phyloP scores from a whole-genome alignment of 2,329 filamentous ascomycete species.

The Neonectria sp. region DNA sequence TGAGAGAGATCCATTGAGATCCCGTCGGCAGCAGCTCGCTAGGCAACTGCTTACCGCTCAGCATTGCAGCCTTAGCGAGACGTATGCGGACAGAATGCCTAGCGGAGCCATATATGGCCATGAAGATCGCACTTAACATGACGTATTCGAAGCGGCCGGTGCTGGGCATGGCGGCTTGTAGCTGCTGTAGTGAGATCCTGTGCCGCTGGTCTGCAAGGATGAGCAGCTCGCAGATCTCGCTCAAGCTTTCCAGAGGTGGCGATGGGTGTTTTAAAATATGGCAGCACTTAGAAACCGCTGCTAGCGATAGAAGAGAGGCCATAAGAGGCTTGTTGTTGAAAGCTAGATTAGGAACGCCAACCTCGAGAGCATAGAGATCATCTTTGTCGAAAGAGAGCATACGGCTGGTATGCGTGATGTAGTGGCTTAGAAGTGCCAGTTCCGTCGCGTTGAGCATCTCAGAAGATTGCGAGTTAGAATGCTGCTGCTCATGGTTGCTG shows the following conservation, averaged over 20 bases:
- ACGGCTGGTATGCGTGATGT: conserved; percentile 58
- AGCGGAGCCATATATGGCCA: conserved; percentile 58
- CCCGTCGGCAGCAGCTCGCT: conserved; percentile 4
- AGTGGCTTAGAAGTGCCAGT: conserved; percentile 57
- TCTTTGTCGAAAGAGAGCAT: conserved; percentile 54
- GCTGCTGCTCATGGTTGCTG: neutral
- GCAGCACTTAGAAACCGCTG: conserved; percentile 58
- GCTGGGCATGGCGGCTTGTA: conserved; percentile 51
- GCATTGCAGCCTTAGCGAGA: conserved; percentile 46
- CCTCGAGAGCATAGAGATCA: conserved; percentile 57
- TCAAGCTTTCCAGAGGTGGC: neutral
- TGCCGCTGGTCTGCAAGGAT: conserved; percentile 56
- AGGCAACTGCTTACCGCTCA: neutral
- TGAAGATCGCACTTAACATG: conserved; percentile 54
- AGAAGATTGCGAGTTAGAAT: neutral
- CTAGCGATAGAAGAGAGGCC: conserved; percentile 59
- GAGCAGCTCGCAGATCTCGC: conserved; percentile 36
- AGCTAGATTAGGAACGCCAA: conserved; percentile 60
- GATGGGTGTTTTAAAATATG: conserved; percentile 43
- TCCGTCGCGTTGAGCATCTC: conserved; percentile 47
- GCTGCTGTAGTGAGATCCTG: conserved; percentile 54
- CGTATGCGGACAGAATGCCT: conserved; percentile 56
- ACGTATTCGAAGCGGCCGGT: conserved; percentile 48
- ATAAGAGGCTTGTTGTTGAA: conserved; percentile 57
- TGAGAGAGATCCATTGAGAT: conserved; percentile 41